Evolutionary conservation across 139 green algal genomes (phyloP), one percentile per base, ranked within the genome.

Genomic region (Coelastrella sp.): DNA sequence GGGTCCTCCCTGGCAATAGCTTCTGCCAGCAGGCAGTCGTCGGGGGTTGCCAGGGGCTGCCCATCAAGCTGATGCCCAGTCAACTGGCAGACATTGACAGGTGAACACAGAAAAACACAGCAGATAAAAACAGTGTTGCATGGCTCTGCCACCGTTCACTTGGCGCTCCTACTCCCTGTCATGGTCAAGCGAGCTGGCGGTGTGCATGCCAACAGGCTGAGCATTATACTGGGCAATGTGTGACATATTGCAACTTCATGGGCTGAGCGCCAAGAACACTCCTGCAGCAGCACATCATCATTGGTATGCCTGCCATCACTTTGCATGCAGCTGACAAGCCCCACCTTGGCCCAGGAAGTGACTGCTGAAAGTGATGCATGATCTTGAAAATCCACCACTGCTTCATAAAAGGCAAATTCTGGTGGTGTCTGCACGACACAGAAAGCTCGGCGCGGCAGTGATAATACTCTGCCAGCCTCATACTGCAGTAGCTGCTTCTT

Each of bases 11-110:
- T 91, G 9, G 72, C 87, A 61, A 96, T 90, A 0, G 80, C 88
- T 88, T 96, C 94, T 10, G 94, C 94, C 78, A 93, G 72, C 17
- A 93, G 65, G 92, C 92, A 95, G 83, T 96, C 94, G 49, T 95
- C 93, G 35, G 94, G 93, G 1, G 93, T 94, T 59, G 93, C 90
- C 72, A 96, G 85, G 24, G 94, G 84, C 11, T 94, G 66, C 25
- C 87, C 87, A 14, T 87, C 78, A 60, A 90, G 25, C 25, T 84
- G 25, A 22, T 20, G 20, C 15, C 86, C 75, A 72, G 82, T 75
- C 70, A 89, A 49, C 85, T 89, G 85, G n/a, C 11, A 17, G 68
- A 24, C 68, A 25, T 10, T 76, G 63, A 70, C 11, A 70, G 63
- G 12, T 20, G 14, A 70, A 15, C 63, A 70, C 35, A 49, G 35